phyloP scores from a whole-genome alignment of 495 filamentous ascomycete genomes.

The Melanomma pulvis-pyrius region DNA sequence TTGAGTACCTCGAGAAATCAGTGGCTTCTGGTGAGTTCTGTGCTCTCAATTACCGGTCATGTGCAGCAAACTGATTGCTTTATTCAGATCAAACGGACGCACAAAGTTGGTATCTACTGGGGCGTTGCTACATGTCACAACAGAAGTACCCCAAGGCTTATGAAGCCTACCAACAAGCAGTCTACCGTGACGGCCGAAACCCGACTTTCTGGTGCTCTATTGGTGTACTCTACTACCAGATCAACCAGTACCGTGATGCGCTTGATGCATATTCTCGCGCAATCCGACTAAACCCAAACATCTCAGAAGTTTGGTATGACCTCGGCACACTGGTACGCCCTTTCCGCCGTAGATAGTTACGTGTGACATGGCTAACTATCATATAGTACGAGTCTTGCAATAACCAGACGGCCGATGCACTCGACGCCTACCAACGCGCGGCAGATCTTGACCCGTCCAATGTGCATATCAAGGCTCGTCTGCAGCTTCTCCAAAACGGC shows the following conservation, averaged over 20 bases:
- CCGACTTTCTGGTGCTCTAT: conserved; percentile 99
- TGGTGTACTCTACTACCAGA: conserved; percentile 98
- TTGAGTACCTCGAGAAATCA: conserved; percentile 96
- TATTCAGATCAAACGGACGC: conserved; percentile 83
- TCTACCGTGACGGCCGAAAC: conserved; percentile 97
- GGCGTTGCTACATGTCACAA: conserved; percentile 98
- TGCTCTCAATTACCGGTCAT: conserved; percentile 2
- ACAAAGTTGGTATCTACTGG: conserved; percentile 98
- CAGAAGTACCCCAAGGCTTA: conserved; percentile 99
- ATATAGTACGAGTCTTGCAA: conserved; percentile 94
- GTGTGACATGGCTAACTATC: conserved; percentile 39
- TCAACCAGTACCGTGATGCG: conserved; percentile 99
- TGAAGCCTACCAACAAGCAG: conserved; percentile 98
- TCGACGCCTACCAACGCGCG: conserved; percentile 93
- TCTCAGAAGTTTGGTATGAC: conserved; percentile 99
- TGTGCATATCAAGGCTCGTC: conserved; percentile 91
- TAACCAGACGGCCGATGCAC: conserved; percentile 94
- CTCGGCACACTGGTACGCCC: conserved; percentile 87
- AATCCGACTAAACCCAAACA: conserved; percentile 96
- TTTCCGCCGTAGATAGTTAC: conserved; percentile 9
- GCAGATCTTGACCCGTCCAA: conserved; percentile 92
- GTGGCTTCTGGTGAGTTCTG: conserved; percentile 81
- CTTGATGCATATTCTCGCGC: conserved; percentile 98
- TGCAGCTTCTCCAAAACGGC: conserved; percentile 78
- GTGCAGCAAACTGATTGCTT: conserved; percentile 38